A percentile compares a stretch with the other conserved stretches of the same genome.
Conservation (phyloP, 2,329 filamentous ascomycete genomes). For the Botrytis elliptica region DNA sequence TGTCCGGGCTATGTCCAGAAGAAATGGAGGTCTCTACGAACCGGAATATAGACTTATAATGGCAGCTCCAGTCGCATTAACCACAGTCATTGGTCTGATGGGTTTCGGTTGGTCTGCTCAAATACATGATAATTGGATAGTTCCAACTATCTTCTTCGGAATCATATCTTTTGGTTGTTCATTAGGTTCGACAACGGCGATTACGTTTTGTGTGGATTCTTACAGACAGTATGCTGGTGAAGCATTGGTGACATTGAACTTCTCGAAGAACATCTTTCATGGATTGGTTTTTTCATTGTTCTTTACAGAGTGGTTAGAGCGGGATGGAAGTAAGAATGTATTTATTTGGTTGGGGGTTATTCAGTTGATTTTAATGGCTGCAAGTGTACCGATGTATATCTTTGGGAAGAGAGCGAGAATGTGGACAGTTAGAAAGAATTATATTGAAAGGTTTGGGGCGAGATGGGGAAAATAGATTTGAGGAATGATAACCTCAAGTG, state of each 20-base stretch:
- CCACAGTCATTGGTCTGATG: constrained; percentile 83
- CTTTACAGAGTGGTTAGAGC: constrained; percentile 78
- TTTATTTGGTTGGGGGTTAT: constrained; percentile 84
- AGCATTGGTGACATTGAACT: constrained; percentile 90
- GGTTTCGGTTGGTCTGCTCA: constrained; percentile 93
- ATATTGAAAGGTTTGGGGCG: constrained; percentile 73
- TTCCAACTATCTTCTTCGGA: constrained; percentile 91
- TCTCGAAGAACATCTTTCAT: constrained; percentile 91
- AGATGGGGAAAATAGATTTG: not conserved
- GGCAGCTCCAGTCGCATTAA: constrained; percentile 74
- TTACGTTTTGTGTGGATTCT: constrained; percentile 91
- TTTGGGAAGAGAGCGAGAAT: constrained; percentile 87
- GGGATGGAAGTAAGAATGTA: constrained; percentile 71
- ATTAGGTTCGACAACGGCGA: constrained; percentile 83
- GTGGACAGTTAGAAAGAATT: constrained; percentile 85
- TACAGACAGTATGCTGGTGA: constrained; percentile 93
- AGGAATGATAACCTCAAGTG: not conserved
- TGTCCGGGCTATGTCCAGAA: constrained; percentile 75
- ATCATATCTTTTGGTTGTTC: constrained; percentile 90
- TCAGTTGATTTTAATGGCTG: constrained; percentile 71
- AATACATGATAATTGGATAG: constrained; percentile 76
- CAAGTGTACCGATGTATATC: constrained; percentile 88
- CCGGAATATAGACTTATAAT: constrained; percentile 91
- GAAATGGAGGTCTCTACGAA: constrained; percentile 92
- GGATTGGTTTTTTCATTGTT: constrained; percentile 87